Evolutionary conservation across 1,284 basidiomycete species (phyloP).

Genomic region (Cutaneotrichosporon sp.): DNA sequence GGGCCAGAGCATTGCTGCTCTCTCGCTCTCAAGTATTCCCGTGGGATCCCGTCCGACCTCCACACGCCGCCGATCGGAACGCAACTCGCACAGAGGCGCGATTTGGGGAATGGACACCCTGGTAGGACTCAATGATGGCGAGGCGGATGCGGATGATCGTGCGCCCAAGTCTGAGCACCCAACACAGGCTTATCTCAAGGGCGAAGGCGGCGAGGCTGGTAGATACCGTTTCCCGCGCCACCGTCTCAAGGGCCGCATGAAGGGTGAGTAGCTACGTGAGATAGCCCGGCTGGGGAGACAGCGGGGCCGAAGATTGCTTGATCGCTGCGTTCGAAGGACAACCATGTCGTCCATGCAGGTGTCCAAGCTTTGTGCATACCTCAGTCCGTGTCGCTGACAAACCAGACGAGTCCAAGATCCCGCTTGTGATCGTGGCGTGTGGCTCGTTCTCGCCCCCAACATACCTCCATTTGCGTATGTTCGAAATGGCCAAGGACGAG

Average conservation of each 20-base stretch:
- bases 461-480: slow-evolving; percentile 71
- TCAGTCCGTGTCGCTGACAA: neutral
- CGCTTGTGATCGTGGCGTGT: slow-evolving; percentile 54
- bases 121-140: slow-evolving; percentile 44
- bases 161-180: slow-evolving; percentile 38
- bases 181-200: slow-evolving; percentile 39
- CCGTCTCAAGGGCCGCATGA: slow-evolving; percentile 47
- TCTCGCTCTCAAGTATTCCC: too few relatives aligned
- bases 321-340: too few relatives aligned
- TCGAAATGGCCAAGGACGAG: slow-evolving; percentile 96
- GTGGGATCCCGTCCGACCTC: too few relatives aligned
- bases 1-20: neutral
- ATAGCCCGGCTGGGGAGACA: too few relatives aligned
- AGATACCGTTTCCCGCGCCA: slow-evolving; percentile 49
- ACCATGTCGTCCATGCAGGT: too few relatives aligned
- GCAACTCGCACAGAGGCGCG: slow-evolving; percentile 2
- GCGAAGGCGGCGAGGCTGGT: slow-evolving; percentile 15
- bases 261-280: slow-evolving; percentile 46
- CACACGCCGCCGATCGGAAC: slow-evolving; percentile 4
- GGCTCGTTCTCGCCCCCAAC: slow-evolving; percentile 57
- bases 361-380: too few relatives aligned
- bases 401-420: slow-evolving; percentile 51
- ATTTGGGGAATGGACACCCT: slow-evolving; percentile 19
- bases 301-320: too few relatives aligned
- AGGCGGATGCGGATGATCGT: slow-evolving; percentile 45